Conservation (phyloP, 306 rosid species). For the Cicer yamashitae region DNA sequence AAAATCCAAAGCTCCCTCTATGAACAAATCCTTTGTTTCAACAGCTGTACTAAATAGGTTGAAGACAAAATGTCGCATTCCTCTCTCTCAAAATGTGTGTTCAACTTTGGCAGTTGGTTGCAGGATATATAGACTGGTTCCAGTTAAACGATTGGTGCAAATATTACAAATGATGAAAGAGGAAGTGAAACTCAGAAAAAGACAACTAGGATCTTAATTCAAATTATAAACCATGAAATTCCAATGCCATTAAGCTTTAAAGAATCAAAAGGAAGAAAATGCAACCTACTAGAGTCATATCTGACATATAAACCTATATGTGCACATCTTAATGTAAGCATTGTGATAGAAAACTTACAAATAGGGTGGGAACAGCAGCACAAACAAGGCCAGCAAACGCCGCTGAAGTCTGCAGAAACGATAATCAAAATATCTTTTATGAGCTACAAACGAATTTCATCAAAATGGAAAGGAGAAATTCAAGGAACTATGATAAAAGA, state of each 20-base stretch:
- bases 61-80: not conserved
- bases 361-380: slow-evolving; percentile 82
- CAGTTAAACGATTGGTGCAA: not conserved
- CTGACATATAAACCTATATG: not conserved
- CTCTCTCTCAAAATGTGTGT: not conserved
- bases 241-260: not conserved
- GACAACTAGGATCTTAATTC: not conserved
- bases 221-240: slow-evolving; percentile 8
- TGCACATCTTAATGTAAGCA: slow-evolving; percentile 31
- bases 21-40: not conserved
- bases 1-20: slow-evolving; percentile 21
- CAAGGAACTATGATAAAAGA: not conserved
- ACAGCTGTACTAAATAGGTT: not conserved
- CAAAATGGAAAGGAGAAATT: slow-evolving; percentile 15
- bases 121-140: not conserved
- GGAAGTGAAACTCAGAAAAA: not conserved
- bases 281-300: slow-evolving; percentile 7
- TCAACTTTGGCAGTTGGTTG: not conserved
- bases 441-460: slow-evolving; percentile 9
- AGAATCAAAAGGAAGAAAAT: slow-evolving; percentile 29
- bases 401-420: slow-evolving; percentile 74
- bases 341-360: slow-evolving; percentile 61
- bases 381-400: slow-evolving; percentile 86
- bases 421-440: slow-evolving; percentile 31
- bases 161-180: slow-evolving; percentile 6